Conservation (phyloP, 2,329 filamentous ascomycete genomes). For the Fusarium verrucosum region DNA sequence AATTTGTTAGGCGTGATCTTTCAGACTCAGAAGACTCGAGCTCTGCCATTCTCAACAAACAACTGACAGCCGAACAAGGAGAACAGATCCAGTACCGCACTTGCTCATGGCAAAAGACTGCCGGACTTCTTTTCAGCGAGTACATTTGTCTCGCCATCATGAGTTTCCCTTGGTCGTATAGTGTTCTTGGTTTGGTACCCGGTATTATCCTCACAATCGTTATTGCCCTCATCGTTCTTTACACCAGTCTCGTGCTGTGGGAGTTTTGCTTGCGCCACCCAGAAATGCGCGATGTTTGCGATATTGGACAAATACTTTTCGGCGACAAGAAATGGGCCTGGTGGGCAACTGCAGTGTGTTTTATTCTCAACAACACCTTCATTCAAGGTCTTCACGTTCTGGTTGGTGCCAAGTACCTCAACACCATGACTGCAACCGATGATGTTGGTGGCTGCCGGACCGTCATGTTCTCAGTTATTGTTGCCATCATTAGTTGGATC, state of each 20-base stretch:
- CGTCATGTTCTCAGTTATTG: conserved; percentile 79
- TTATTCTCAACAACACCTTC: conserved; percentile 92
- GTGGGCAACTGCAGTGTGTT: conserved; percentile 81
- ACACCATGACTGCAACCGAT: conserved; percentile 80
- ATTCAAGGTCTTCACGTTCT: conserved; percentile 86
- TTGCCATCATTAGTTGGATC: conserved; percentile 78
- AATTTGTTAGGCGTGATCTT: conserved; percentile 46
- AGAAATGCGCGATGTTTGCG: conserved; percentile 90
- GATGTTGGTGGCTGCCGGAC: conserved; percentile 74
- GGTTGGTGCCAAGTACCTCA: conserved; percentile 85
- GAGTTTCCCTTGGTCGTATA: conserved; percentile 96
- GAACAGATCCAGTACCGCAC: conserved; percentile 90
- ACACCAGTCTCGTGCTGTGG: conserved; percentile 74
- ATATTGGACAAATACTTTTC: conserved; percentile 95
- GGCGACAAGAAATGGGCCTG: conserved; percentile 81
- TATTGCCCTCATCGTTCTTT: conserved; percentile 80
- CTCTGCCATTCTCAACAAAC: conserved; percentile 64
- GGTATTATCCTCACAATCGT: conserved; percentile 83
- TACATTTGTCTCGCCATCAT: conserved; percentile 94
- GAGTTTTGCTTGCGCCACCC: conserved; percentile 91
- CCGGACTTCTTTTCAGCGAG: conserved; percentile 89
- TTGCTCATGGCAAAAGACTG: conserved; percentile 95
- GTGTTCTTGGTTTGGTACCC: conserved; percentile 84
- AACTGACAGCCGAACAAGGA: conserved; percentile 79
- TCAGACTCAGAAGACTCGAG: conserved; percentile 59